Base-by-base conservation (phyloP, 352 stramenopile species). In the Pythium pyrilobum region DNA sequence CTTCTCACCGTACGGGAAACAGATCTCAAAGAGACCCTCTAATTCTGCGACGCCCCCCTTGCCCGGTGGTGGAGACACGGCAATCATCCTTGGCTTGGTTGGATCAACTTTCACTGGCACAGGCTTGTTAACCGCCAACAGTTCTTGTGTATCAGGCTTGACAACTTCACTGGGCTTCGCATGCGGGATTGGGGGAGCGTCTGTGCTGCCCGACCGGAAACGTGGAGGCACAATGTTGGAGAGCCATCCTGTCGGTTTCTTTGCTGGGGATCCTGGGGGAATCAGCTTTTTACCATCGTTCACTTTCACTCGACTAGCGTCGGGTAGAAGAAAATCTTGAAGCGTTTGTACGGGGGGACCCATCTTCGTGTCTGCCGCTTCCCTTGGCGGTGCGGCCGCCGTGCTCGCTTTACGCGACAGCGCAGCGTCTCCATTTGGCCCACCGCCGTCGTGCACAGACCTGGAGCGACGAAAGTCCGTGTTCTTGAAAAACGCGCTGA, bases 1-100 rank as follows among this genome's bases (percentile, higher is more conserved):
- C 13, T 72, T 60, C 0, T 85, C 72, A 5, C 75, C 71, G 57
- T 87, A 84, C 1, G 81, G 81, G 53, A 92, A 92, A 46, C 79
- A 92, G 45, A 92, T 72, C 57, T 90, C 77, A 2, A 84, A 31
- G 5, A 89, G 61, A 44, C 75, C 75, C 60, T 89, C 79, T 12
- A 87, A 62, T 20, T 87, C 75, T 13, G 68, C 62, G 1, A 87
- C 69, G 40, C 76, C 64, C 9, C 32, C 55, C 24, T 69, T 63
- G 13, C 50, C 63, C 1, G 73, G 66, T 7, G 66, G 60, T 36
- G 74, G 77, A 45, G 64, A 86, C 3, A 85, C 64, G 16, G 66
- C 70, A 10, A 87, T 52, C 57, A 89, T 62, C 44, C 83, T 75
- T 8, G 63, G 52, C 13, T 64, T 67, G 31, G 52, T 65, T 12